Evolutionary conservation across 2,329 filamentous ascomycete species (phyloP).

Genomic region (Aspergillus novoparasiticus): DNA sequence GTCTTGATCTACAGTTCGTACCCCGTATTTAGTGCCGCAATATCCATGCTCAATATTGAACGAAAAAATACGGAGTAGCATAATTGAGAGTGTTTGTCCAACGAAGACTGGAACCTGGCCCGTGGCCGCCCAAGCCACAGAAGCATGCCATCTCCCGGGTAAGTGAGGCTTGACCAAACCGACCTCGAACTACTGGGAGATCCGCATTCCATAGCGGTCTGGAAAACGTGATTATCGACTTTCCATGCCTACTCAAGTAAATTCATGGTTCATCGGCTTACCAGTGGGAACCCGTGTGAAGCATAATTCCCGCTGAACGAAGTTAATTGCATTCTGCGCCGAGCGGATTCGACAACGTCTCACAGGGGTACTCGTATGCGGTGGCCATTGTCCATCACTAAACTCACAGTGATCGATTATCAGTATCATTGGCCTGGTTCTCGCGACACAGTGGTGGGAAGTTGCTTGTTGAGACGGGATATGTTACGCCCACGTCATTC

Average conservation of each 20-base stretch:
- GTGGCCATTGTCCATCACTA: not conserved
- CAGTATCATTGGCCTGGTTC: not conserved
- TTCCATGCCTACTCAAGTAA: not conserved
- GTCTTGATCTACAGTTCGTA: not conserved
- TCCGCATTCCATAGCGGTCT: conserved; percentile 1
- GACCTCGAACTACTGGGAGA: not conserved
- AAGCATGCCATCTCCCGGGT: not conserved
- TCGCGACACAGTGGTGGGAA: not conserved
- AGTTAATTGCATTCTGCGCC: not conserved
- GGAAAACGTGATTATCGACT: not conserved
- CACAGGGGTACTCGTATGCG: not conserved
- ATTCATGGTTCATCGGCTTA: not conserved
- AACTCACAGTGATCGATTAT: not conserved
- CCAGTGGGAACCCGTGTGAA: not conserved
- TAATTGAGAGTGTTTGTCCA: not conserved
- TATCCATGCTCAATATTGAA: not conserved
- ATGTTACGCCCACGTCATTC: conserved; percentile 8
- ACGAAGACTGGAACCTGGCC: not conserved
- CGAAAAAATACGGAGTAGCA: not conserved
- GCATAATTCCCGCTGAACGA: not conserved
- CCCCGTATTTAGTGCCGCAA: not conserved
- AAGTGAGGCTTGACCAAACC: conserved; percentile 1
- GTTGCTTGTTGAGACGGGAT: not conserved
- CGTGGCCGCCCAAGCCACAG: conserved; percentile 1
- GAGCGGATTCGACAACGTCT: not conserved